Evolutionary conservation across 106 monocot genomes (phyloP).

Genomic region (Platanthera guangdongensis): DNA sequence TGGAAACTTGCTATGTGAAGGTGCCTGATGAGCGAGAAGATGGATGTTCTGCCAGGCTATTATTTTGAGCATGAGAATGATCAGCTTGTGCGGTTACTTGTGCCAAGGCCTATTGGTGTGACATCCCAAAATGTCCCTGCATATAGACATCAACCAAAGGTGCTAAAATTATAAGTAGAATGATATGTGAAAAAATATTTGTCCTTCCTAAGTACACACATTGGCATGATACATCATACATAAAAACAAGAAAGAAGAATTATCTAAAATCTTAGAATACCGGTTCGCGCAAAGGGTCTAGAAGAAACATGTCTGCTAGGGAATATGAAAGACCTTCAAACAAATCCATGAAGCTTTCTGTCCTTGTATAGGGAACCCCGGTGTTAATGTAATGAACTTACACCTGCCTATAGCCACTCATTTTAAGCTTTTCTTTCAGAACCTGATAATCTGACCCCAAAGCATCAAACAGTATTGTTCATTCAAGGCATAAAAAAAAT

Average conservation of each 20-base stretch:
- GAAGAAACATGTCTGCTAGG: conserved; percentile 35
- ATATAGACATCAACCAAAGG: no score
- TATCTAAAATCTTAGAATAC: conserved; percentile 10
- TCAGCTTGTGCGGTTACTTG: no score
- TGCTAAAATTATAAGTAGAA: no score
- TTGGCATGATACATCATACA: background rate
- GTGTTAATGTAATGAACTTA: conserved; percentile 44
- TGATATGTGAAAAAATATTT: background rate
- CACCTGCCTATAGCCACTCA: conserved; percentile 31
- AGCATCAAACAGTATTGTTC: background rate
- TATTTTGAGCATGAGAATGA: no score
- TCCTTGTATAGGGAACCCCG: conserved; percentile 41
- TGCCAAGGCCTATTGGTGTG: no score
- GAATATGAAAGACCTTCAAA: conserved; percentile 47
- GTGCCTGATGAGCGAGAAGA: no score
- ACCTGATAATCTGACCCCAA: background rate
- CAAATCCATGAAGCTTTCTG: conserved; percentile 57
- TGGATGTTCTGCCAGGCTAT: no score
- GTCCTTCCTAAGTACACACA: background rate
- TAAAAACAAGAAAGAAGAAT: background rate
- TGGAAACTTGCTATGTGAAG: no score
- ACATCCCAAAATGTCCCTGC: no score
- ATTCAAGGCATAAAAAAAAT: no score
- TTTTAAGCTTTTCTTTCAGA: conserved; percentile 2
- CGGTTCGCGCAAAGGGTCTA: conserved; percentile 53